phyloP scores from a whole-genome alignment of 331 rosid genomes.

The Quercus tomentella region DNA sequence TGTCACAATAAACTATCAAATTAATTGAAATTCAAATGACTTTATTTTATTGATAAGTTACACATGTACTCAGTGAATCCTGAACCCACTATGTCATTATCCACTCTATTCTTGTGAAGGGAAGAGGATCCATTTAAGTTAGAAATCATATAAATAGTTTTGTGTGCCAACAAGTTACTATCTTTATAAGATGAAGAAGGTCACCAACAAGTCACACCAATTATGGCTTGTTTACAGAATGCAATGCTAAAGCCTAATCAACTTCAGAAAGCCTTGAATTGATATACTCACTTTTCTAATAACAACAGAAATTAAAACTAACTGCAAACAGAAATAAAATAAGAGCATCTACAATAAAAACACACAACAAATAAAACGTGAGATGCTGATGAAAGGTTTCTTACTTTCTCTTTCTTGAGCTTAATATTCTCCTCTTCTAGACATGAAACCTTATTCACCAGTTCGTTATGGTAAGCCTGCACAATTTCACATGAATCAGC shows the following conservation, averaged over 20 bases:
- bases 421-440: slow-evolving; percentile 54
- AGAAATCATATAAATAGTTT: slow-evolving; percentile 3
- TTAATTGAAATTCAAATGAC: too few relatives aligned
- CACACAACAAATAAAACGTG: not conserved
- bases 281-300: not conserved
- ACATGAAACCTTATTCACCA: slow-evolving; percentile 62
- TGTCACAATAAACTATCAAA: not conserved
- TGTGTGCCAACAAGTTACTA: not conserved
- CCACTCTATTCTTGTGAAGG: not conserved
- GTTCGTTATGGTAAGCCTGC: slow-evolving; percentile 68
- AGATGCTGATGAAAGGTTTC: not conserved
- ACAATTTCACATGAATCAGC: slow-evolving; percentile 12
- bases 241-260: not conserved
- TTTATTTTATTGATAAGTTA: too few relatives aligned
- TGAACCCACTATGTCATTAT: not conserved
- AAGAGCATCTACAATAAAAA: not conserved
- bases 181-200: not conserved
- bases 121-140: not conserved
- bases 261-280: not conserved
- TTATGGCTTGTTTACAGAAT: not conserved
- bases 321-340: not conserved
- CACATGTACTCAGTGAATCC: not conserved
- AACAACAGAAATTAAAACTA: not conserved
- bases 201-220: not conserved
- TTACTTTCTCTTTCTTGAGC: slow-evolving; percentile 75